Conservation (phyloP, 1,284 basidiomycete species). For the Coniophora puteana region DNA sequence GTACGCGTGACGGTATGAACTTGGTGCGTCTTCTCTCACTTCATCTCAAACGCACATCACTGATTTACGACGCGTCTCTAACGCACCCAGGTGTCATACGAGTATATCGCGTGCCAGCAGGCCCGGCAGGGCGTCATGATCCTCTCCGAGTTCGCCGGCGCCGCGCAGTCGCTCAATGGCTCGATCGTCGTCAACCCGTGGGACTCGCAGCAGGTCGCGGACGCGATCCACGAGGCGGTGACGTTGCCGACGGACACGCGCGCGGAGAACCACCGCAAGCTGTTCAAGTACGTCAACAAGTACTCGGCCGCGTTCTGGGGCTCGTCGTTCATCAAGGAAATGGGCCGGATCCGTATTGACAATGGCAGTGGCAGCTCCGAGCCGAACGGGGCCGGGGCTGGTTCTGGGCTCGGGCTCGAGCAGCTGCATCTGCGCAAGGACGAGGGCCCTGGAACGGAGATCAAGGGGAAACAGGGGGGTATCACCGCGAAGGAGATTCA, state of each 20-base stretch:
- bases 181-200: slow-evolving; percentile 95
- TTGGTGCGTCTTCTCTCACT: slow-evolving; percentile 55
- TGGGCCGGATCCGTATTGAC: slow-evolving; percentile 52
- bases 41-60: slow-evolving; percentile 11
- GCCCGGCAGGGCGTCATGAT: slow-evolving; percentile 95
- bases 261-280: slow-evolving; percentile 90
- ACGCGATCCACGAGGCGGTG: slow-evolving; percentile 92
- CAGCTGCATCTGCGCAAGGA: slow-evolving; percentile 20
- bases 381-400: too few relatives aligned
- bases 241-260: slow-evolving; percentile 82
- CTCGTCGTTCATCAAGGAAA: slow-evolving; percentile 85
- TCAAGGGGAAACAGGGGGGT: slow-evolving; percentile 8
- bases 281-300: slow-evolving; percentile 94
- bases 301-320: slow-evolving; percentile 95
- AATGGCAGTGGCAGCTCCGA: slow-evolving; percentile 36
- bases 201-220: slow-evolving; percentile 94
- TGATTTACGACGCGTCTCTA: too few relatives aligned
- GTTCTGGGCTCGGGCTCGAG: too few relatives aligned
- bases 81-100: slow-evolving; percentile 88
- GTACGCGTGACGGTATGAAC: slow-evolving; percentile 98
- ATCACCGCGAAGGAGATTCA: not conserved
- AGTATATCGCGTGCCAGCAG: slow-evolving; percentile 96
- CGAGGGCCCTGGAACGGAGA: slow-evolving; percentile 23
- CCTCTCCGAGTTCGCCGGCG: slow-evolving; percentile 96
- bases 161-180: slow-evolving; percentile 93